These are phyloP conservation scores for Aspergillus ostianus DNA, from an alignment of 495 filamentous ascomycete genomes.

Conservation along the genomic window DNA sequence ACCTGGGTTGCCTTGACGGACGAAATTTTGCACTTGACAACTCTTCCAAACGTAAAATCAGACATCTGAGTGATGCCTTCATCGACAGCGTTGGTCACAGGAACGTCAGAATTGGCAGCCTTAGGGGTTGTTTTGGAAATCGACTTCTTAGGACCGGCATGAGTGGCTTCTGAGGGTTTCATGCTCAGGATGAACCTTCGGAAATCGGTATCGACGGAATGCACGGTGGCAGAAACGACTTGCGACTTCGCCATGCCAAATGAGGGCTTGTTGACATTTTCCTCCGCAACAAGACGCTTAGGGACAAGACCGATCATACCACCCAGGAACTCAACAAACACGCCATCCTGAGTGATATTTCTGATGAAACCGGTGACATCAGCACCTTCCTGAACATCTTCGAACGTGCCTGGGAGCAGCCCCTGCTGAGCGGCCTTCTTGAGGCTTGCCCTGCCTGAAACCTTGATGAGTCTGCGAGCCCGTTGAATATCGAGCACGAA, in stretches of 20 bases:
- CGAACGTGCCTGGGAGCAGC: slow-evolving; percentile 61
- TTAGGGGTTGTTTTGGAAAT: slow-evolving; percentile 15
- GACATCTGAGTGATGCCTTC: slow-evolving; percentile 58
- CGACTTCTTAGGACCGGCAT: slow-evolving; percentile 32
- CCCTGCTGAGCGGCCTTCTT: slow-evolving; percentile 69
- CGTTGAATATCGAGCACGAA: slow-evolving; percentile 77
- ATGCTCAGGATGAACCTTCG: slow-evolving; percentile 64
- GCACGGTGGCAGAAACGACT: slow-evolving; percentile 65
- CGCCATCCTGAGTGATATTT: slow-evolving; percentile 71
- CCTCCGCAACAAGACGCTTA: slow-evolving; percentile 69
- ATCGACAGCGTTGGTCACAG: slow-evolving; percentile 67
- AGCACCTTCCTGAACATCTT: slow-evolving; percentile 66
- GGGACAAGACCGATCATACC: slow-evolving; percentile 74
- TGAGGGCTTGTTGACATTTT: slow-evolving; percentile 59
- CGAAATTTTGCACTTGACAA: slow-evolving; percentile 74
- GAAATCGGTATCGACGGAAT: slow-evolving; percentile 59
- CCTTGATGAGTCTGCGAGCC: slow-evolving; percentile 63
- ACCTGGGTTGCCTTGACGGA: slow-evolving; percentile 86
- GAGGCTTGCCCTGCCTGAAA: slow-evolving; percentile 79
- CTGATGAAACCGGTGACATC: slow-evolving; percentile 78
- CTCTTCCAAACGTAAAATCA: slow-evolving; percentile 70
- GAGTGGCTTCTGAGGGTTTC: slow-evolving; percentile 40
- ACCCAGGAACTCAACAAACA: slow-evolving; percentile 81
- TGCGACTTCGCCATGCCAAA: slow-evolving; percentile 77
- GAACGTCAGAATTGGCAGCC: slow-evolving; percentile 33